Evolutionary conservation across 352 stramenopile genomes (phyloP), one percentile per base, ranked within the genome.

Genomic region (Globisporangium abappressorium): DNA sequence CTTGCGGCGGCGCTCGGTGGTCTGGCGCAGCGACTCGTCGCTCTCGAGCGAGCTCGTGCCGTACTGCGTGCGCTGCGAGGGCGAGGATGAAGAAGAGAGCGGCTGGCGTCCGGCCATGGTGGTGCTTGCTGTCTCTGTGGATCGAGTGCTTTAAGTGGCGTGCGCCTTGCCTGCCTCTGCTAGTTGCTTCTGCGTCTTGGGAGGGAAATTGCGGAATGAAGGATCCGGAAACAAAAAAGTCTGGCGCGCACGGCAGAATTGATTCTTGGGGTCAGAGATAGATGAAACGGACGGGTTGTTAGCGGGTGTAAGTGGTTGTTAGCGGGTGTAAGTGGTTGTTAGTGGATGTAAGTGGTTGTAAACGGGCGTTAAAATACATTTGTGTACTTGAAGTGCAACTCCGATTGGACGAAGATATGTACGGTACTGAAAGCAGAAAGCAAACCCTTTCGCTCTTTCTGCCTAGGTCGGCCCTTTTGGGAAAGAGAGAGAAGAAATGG

Each of bases 41-140:
- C 66, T 66, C 51, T 47, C 65, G 54, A 82, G 69, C 38, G 77
- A 76, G 24, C 70, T 73, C 28, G 70, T 75, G 38, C 70, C 70
- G 18, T 75, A 75, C n/a, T 59, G 66, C 57, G 70, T 75, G 53
- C 62, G 57, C 41, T 30, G 59, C 26, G 41, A 30, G 15, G 20
- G 57, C 22, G 57, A 24, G 7, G 57, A 14, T n/a, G 33, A 28
- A 30, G 34, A 28, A 7, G 54, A 36, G 54, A 20, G 54, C 28
- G 51, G n/a, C 12, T 18, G 51, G 2, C 11, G 51, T 57, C 22
- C 51, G 22, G 41, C 15, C 41, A 49, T 49, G 5, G 41, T 49
- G 20, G 15, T 20, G 18, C 1, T 22, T 22, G 14, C 15, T 11
- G 14, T 18, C 12, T 47, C 12, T 47, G 41, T 9, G 34, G 34